Base-by-base conservation (phyloP, 345 rosid species). In the Eucalyptus erythrocorys region DNA sequence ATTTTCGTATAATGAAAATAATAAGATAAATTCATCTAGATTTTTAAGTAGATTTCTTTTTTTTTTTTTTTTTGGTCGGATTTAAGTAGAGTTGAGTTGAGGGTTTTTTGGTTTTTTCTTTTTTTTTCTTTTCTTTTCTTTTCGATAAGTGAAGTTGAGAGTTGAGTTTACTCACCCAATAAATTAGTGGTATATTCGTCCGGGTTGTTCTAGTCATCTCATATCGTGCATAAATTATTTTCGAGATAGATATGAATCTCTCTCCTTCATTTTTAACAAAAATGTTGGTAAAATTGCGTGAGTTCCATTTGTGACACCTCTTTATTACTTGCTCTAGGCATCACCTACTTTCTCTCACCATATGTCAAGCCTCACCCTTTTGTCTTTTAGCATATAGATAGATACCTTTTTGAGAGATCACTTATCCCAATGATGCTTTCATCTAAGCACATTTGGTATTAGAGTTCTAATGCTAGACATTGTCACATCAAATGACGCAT, bases 371-470 rank as follows among this genome's bases (percentile, higher is more conserved):
- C n/a, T 27, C 66, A 27, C 15, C 2, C 3, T 59, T 26, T 59
- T 59, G 4, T 3, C 14, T 27, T 27, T 26, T 59, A 2, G 13
- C 4, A 0, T 27, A 59, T 59, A 7, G 12, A 11, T 12, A 27
- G 4, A 6, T 2, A 59, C 15, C 27, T 26, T 59, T 4, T 12
- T 2, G 4, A 13, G 32, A 27, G 2, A 3, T 61, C 1, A 61
- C 3, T 30, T 0, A 27, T 59, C 3, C 3, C 0, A 1, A 4
- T 2, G 2, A 0, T 12, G 7, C 3, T 4, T 3, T 61, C 17
- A 30, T 4, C 34, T 13, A 7, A n/a, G 10, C 2, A 66, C 0
- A 1, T 3, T 66, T n/a, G 7, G 2, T 0, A 64, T 64, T 22
- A 24, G 30, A 10, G 3, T 24, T 55, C 3, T 1, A 55, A 24